Evolutionary conservation across 805 yeast species (phyloP), one percentile per base, ranked within the genome.

Genomic region (Teunomyces tritomae): DNA sequence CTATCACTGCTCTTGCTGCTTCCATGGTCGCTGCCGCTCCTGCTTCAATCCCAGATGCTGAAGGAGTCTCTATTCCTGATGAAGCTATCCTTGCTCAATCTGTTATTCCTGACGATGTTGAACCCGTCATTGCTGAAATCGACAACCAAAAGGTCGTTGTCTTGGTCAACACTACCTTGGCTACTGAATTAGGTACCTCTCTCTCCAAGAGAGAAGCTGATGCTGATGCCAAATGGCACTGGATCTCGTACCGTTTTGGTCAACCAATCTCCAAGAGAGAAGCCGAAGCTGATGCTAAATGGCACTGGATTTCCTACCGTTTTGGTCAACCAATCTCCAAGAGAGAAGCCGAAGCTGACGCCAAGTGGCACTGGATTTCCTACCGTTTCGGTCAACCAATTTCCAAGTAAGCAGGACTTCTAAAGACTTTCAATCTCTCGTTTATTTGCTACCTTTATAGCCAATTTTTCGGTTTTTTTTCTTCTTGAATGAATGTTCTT

Each of bases 111-210:
- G 45, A 30, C 32, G 56, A 49, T 8, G 49, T 43, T 8, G 56
- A 43, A 26, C 51, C 55, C 1, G 28, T 55, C 29, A 41, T 53
- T 20, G 43, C 39, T 27, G 47, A 48, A 16, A 10, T 43, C 9
- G 46, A 53, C 29, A 57, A 53, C 20, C 51, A 50, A 28, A 47
- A 46, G 32, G 46, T 44, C 24, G 28, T 55, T 24, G 37, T 53
- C 17, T 20, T 51, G 28, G 47, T 55, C 47, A 30, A 30, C 34
- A 30, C 34, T 9, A 30, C 34, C 9, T 30, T 30, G 17, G 34
- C 34, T 6, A n/a, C 34, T 4, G 13, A 30, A 30, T 30, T 30
- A n/a, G 34, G 14, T 30, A 14, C 16, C 14, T 52, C 55, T 13
- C 40, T 50, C 20, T 30, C 30, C 26, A 45, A 49, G 49, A 48